phyloP scores from a whole-genome alignment of 2,329 filamentous ascomycete species.

The Meredithiella fracta region DNA sequence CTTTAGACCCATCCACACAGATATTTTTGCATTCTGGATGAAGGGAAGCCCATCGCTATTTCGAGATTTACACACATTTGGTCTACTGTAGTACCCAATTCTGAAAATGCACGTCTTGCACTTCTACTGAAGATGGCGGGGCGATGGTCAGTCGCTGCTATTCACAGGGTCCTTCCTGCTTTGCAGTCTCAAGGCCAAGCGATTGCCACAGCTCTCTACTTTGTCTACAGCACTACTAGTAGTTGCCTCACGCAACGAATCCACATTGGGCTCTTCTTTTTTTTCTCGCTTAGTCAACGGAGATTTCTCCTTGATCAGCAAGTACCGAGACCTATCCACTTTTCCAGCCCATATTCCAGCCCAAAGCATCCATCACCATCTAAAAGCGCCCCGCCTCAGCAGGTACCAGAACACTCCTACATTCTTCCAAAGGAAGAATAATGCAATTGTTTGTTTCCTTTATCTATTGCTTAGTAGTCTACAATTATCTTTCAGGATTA shows the following conservation, averaged over 20 bases:
- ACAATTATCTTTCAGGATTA: not conserved
- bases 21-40: too few species aligned
- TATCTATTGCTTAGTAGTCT: too few species aligned
- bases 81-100: too few species aligned
- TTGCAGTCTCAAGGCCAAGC: not conserved
- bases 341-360: not conserved
- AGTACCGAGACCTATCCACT: conserved; percentile 2
- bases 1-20: too few species aligned
- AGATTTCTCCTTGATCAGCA: not conserved
- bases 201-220: not conserved
- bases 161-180: not conserved
- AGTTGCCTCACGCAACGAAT: conserved; percentile 9
- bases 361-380: not conserved
- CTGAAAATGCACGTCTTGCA: too few species aligned
- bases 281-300: conserved; percentile 7
- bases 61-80: not conserved
- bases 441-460: too few species aligned
- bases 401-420: not conserved
- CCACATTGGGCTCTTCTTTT: conserved; percentile 3
- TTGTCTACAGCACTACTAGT: not conserved
- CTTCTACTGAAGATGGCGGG: not conserved
- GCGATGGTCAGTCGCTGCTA: not conserved
- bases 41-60: not conserved
- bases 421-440: not conserved
- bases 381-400: conserved; percentile 2